Evolutionary conservation across 176 grass and related monocot genomes (phyloP).

Genomic region (Musa schizocarpa): DNA sequence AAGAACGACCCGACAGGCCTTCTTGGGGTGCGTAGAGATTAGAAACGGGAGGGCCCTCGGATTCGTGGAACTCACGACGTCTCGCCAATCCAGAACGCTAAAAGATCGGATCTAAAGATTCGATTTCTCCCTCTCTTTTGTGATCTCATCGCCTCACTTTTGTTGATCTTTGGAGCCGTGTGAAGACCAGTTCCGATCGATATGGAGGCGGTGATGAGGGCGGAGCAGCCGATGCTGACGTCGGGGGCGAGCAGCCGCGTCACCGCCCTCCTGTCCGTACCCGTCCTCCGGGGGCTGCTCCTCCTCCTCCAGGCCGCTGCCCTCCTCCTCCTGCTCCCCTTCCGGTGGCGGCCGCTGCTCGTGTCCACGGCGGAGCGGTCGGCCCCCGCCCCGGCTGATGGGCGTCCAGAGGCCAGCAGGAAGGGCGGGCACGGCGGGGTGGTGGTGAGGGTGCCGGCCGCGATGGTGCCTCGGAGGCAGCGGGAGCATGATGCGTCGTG

Average conservation of each 20-base stretch:
- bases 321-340: constrained; percentile 8
- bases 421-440: neutral
- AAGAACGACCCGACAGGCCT: no score
- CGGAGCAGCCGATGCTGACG: neutral
- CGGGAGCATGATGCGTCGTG: neutral
- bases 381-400: neutral
- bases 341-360: neutral
- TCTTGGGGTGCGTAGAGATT: no score
- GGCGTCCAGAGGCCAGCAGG: neutral
- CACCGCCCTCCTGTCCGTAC: neutral
- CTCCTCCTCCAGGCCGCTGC: neutral
- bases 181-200: neutral
- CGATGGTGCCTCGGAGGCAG: neutral
- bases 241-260: neutral
- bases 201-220: neutral
- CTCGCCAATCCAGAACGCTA: no score
- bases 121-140: no score
- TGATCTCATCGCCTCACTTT: no score
- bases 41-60: no score
- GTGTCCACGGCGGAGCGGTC: neutral
- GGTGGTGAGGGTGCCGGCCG: constrained; percentile 1
- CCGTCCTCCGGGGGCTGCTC: neutral
- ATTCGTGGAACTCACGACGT: no score
- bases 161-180: no score
- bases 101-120: no score